Base-by-base conservation (phyloP, 352 stramenopile genomes). In the Phytophthora sansomeana region DNA sequence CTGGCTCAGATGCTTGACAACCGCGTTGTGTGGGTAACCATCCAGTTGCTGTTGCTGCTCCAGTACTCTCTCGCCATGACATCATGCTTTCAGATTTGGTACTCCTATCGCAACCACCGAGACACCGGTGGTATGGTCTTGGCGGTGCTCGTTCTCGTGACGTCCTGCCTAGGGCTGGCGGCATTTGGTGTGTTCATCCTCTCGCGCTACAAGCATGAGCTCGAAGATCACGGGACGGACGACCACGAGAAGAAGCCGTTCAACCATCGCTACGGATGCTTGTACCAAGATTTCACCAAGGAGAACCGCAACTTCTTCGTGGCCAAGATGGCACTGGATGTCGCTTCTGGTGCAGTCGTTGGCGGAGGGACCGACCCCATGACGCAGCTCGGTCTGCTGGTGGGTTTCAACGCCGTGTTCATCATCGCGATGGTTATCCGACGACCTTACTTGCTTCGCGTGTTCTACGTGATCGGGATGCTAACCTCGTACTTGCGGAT, bases 281-380 rank as follows among this genome's bases (percentile, higher is more conserved):
- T 83, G 29, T 88, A 86, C 61, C 75, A 83, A 21, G 77, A 85
- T 32, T 89, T 74, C 41, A 80, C 52, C 6, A 54, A 67, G n/a
- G 58, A 70, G 26, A 89, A 85, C 67, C 29, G 57, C 39, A 86
- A 81, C 51, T 89, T 86, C 29, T 86, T 86, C 47, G 60, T 83
- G 32, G 62, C 64, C 10, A 85, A 82, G 50, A 39, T 57, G 59
- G 53, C 72, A 3, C 70, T 85, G 26, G 80, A 86, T 51, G 66
- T 78, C 24, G 67, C 65, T 24, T 85, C 72, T 0, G 80, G 80
- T 1, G 75, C 63, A 3, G 62, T 86, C 8, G 59, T 86, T 1
- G 80, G 67, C 17, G 66, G 62, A 2, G 63, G 78, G 17, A 62
- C 68, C 21, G 66, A 81, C 38, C 61, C 52, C 16, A 71, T 83